Base-by-base conservation (phyloP, 306 rosid genomes). In the Astragalus glycyphyllos region DNA sequence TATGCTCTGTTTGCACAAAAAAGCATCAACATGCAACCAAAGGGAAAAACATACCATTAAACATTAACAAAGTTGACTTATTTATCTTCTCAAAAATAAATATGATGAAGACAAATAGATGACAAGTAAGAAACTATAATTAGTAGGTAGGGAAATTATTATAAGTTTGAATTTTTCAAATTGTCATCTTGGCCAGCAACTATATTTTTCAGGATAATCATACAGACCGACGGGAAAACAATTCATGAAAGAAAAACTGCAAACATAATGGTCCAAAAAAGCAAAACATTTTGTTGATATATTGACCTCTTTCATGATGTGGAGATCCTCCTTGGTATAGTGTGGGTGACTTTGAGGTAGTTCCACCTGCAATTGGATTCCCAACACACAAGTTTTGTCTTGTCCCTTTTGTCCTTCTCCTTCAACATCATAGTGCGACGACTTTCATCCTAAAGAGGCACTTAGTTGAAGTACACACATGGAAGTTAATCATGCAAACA, bases 271-370 rank as follows among this genome's bases (percentile, higher is more conserved):
- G 35, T 65, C 67, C 67, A 46, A 75, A 46, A 45, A 29, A 32
- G 17, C 37, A 53, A 65, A 54, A 47, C 50, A 72, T 45, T 45
- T 79, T 46, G 16, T 65, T 59, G 47, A 53, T 20, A 53, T 6
- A 63, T 65, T 75, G 77, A 49, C 79, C 71, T 79, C 61, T 72
- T 72, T 68, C 72, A 63, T 57, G 59, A 72, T 49, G 77, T n/a
- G 11, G 37, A 70, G 58, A 51, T 66, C 65, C 59, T 42, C 46
- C 17, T 56, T 54, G 55, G 62, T 29, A 7, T 65, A 9, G 54
- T 8, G 75, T 37, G 58, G 7, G 35, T 48, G 48, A 23, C 56
- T 8, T 73, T 63, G 35, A 0, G 23, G 11, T 70, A 76, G 51
- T 75, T 77, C 71, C 42, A 63, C 68, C 68, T 32, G 69, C 77